Conservation (phyloP, 2,329 filamentous ascomycete genomes). For the Pseudohalonectria lignicola region DNA sequence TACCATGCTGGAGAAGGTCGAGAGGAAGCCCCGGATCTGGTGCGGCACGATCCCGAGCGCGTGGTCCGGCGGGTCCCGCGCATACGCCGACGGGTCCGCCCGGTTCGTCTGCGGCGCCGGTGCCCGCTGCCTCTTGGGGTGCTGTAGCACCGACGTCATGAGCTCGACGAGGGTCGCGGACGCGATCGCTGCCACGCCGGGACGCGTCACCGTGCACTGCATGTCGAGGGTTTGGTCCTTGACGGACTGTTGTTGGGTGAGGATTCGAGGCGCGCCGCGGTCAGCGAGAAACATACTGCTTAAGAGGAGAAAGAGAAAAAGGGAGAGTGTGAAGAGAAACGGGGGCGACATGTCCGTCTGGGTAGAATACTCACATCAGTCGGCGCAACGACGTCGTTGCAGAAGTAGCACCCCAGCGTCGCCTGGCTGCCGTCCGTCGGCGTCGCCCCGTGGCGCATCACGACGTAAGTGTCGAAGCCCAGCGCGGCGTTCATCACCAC, state of each 20-base stretch:
- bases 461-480: slow-evolving; percentile 92
- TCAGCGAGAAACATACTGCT: too few relatives aligned
- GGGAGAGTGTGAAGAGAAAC: neutral
- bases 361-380: slow-evolving; percentile 70
- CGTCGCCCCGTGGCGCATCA: slow-evolving; percentile 85
- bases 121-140: slow-evolving; percentile 58
- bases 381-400: slow-evolving; percentile 93
- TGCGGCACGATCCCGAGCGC: slow-evolving; percentile 65
- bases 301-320: neutral
- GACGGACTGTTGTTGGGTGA: slow-evolving; percentile 51
- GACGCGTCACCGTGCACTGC: slow-evolving; percentile 93
- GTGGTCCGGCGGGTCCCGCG: slow-evolving; percentile 45
- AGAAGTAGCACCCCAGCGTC: slow-evolving; percentile 92
- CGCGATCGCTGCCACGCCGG: slow-evolving; percentile 84
- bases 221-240: slow-evolving; percentile 95
- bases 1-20: slow-evolving; percentile 61
- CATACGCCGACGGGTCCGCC: slow-evolving; percentile 19
- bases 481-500: slow-evolving; percentile 95
- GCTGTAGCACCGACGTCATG: slow-evolving; percentile 77
- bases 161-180: slow-evolving; percentile 87
- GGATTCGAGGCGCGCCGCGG: too few relatives aligned
- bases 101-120: slow-evolving; percentile 37
- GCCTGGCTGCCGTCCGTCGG: slow-evolving; percentile 42
- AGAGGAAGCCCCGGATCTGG: slow-evolving; percentile 68
- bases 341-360: too few relatives aligned